Base-by-base conservation (phyloP, 257 asterid species). In the Parsonsia alboflavescens region DNA sequence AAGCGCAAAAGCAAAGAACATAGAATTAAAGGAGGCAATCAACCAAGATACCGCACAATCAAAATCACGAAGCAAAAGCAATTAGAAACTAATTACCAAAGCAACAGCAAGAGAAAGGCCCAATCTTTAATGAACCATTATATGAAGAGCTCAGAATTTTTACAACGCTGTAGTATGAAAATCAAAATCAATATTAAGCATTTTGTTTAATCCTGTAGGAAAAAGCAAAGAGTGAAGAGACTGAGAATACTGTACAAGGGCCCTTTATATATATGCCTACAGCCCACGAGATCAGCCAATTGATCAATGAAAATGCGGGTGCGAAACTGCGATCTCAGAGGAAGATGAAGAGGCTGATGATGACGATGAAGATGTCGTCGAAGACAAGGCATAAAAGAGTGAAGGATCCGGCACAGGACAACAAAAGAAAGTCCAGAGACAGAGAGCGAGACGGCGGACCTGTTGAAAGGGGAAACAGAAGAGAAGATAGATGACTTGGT, bases 401-500 rank as follows among this genome's bases (percentile, higher is more conserved):
- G 65, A 57, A 17, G 70, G 68, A 12, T 12, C 69, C 22, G 88
- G 86, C 7, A 76, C 76, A 28, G 93, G 96, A 58, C 82, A 86
- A 84, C 96, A 93, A 70, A 91, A 88, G 82, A 89, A 81, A 68
- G 87, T 85, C 86, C 97, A 91, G 53, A 93, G 79, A 76, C 89
- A 89, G 57, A 88, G 76, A 71, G 93, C 83, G 70, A 93, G 76
- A 46, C 95, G 96, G 77, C 86, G 88, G 85, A 93, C 80, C 68
- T 88, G 89, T 67, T 85, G 93, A 71, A 88, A 86, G 30, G 98
- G 98, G 86, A 88, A 83, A 79, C 89, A 88, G 80, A 88, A 91
- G 69, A 93, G 82, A 75, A 91, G 97, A 79, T 80, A 83, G 57
- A 90, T 90, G 71, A 88, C 87, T 75, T 89, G 89, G 58, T 93